Evolutionary conservation across 192 early-diverging fungal species (phyloP), one percentile per base, ranked within the genome.

Genomic region (Coemansia sp.): DNA sequence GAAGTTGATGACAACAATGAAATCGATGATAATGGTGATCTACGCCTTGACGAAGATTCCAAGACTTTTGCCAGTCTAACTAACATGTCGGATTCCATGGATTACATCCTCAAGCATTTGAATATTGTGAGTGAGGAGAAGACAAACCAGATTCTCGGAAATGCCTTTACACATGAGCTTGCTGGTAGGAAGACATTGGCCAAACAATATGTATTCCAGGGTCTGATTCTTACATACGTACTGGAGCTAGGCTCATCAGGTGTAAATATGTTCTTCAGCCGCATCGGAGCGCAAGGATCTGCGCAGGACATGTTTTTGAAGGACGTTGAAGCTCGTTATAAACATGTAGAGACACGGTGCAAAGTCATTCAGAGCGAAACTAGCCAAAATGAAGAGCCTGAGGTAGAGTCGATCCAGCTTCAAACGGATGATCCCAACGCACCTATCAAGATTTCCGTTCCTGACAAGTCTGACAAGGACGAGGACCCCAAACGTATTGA

Each of bases 311-410:
- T 95, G 82, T 97, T 97, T 74, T 71, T 82, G 60, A 86, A 86
- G 48, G 96, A 98, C 78, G 90, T 96, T n/a, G 80, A 87, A 12
- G 82, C 88, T 16, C 93, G 92, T 16, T 94, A 94, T 74, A 83
- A 82, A 24, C 90, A 89, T 60, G 95, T 98, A 65, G 74, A 77
- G 49, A 82, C 72, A 2, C 88, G 96, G 14, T 94, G 91, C 73
- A 74, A 81, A 49, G 87, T 87, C 8, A 81, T 89, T 57, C 85
- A 62, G 65, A 83, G 59, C 69, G 76, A 85, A 77, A 87, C 75
- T 62, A 74, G 69, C 47, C 76, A 58, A 54, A 66, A 58, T 47
- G 75, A 34, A 31, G 77, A 60, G 44, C 81, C 55, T 54, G 74
- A 58, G 67, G 84, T 78, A 41, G 92, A 85, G 74, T 88, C 83